phyloP scores from a whole-genome alignment of 208 protist species.

The Naegleria gruberi region DNA sequence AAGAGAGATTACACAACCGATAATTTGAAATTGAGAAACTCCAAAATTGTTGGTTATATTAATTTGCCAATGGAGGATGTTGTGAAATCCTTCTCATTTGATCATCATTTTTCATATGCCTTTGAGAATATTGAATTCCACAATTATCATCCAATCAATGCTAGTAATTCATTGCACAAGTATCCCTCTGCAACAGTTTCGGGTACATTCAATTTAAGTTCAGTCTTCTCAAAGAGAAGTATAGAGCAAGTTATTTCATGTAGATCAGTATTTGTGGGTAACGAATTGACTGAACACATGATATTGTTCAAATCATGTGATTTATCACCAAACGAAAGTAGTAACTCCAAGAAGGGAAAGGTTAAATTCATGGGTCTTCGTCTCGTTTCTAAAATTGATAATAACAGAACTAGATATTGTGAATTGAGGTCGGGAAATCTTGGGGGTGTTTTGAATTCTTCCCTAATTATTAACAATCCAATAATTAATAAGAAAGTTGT shows the following conservation, averaged over 20 bases:
- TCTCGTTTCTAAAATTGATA: neutral
- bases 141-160: neutral
- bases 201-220: neutral
- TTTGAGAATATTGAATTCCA: neutral
- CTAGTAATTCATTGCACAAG: neutral
- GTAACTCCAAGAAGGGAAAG: neutral
- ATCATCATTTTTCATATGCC: neutral
- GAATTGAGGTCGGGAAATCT: neutral
- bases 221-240: neutral
- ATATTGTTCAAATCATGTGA: neutral
- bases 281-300: neutral
- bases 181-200: neutral
- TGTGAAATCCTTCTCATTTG: neutral
- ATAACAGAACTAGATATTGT: neutral
- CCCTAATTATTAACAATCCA: neutral
- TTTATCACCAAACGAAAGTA: neutral
- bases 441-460: neutral
- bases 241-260: neutral
- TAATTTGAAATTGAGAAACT: neutral
- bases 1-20: neutral
- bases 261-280: neutral
- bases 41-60: neutral
- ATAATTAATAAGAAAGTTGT: neutral
- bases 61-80: neutral
- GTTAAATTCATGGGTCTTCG: neutral